Conservation (phyloP, 164 flowering plant genomes). For the Dillenia suffruticosa region DNA sequence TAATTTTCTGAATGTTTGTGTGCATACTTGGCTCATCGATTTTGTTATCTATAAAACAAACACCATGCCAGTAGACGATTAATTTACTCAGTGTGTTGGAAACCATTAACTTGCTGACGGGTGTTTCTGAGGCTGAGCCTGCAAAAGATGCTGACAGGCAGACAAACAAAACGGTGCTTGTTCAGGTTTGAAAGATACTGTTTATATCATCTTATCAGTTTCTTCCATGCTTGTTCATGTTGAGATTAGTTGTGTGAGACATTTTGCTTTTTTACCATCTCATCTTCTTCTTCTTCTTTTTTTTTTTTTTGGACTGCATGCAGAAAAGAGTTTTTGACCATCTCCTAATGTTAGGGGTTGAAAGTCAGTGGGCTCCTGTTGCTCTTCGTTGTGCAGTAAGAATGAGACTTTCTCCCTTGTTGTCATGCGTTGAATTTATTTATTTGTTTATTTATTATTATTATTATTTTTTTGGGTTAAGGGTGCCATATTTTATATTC, state of each 20-base stretch:
- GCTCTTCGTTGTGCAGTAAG: constrained; percentile 86
- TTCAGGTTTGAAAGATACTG: constrained; percentile 59
- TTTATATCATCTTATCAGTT: background rate
- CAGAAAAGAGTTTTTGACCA: constrained; percentile 78
- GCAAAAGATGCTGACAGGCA: constrained; percentile 56
- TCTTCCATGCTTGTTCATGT: background rate
- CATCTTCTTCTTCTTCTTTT: too few species aligned
- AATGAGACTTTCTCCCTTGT: background rate
- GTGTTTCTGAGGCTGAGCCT: constrained; percentile 55
- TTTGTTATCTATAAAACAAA: constrained; percentile 26
- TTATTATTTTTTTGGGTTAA: background rate
- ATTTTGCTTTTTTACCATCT: background rate
- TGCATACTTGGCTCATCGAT: constrained; percentile 21
- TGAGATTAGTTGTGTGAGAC: background rate
- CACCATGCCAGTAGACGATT: constrained; percentile 80
- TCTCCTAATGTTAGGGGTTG: constrained; percentile 87
- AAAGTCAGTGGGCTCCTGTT: constrained; percentile 97
- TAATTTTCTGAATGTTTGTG: constrained; percentile 5
- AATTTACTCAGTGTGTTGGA: constrained; percentile 86
- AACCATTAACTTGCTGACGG: constrained; percentile 64
- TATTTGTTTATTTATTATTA: background rate
- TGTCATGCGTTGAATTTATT: background rate
- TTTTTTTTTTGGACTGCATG: constrained; percentile 16
- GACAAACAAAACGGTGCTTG: constrained; percentile 74
- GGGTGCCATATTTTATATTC: too few species aligned